These are phyloP conservation scores for Podospora fimiseda DNA, from an alignment of 495 filamentous ascomycete species.

Conservation along the genomic window DNA sequence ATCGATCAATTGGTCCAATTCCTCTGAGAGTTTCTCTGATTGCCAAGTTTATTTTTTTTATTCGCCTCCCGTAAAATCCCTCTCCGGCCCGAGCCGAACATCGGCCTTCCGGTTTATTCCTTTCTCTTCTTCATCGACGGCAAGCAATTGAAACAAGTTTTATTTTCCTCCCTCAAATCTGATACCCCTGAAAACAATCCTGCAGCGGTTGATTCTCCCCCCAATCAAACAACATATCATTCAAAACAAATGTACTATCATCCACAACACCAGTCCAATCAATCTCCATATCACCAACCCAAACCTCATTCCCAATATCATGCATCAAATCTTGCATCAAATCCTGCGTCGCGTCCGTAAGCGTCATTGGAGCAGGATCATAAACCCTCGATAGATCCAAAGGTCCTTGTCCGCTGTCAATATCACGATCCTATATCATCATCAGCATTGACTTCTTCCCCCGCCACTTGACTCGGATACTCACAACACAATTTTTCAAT, in stretches of 20 bases:
- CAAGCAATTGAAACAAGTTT: no score
- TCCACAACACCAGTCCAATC: conserved; percentile 2
- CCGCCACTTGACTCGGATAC: background rate
- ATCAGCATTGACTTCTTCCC: background rate
- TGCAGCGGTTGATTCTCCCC: background rate
- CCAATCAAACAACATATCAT: background rate
- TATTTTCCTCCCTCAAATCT: background rate
- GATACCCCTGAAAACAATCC: background rate
- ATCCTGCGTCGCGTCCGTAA: conserved; percentile 15
- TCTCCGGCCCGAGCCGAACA: conserved; percentile 2
- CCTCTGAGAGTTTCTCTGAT: background rate
- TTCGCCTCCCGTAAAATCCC: conserved; percentile 7
- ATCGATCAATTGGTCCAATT: no score
- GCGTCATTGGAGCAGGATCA: conserved; percentile 9
- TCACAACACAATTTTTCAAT: conserved; percentile 7
- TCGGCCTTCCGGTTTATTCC: conserved; percentile 5
- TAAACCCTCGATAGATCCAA: conserved; percentile 6
- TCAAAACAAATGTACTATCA: background rate
- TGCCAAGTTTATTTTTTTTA: background rate
- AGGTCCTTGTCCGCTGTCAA: conserved; percentile 8
- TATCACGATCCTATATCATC: conserved; percentile 7
- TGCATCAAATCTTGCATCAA: conserved; percentile 17
- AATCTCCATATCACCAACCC: conserved; percentile 9
- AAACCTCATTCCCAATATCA: conserved; percentile 7
- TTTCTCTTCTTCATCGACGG: no score